Percentiles rank a stretch among this genome's conserved stretches.
Conservation (phyloP, 1,139 yeast species). For the Pichia sp. region DNA sequence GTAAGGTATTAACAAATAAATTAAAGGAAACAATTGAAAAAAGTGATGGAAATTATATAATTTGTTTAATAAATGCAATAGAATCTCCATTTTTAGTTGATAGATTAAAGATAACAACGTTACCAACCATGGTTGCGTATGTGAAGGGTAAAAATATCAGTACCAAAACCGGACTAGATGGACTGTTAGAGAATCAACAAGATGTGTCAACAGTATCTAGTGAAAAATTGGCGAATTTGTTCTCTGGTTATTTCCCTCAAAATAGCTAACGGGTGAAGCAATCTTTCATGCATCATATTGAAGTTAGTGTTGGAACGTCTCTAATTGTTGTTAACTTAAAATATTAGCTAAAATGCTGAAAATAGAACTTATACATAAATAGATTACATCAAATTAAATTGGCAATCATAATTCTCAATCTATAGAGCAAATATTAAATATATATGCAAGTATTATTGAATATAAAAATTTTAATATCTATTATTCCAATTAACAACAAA, state of each 20-base stretch:
- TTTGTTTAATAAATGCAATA: slow-evolving; percentile 35
- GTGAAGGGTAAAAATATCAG: slow-evolving; percentile 51
- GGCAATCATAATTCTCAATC: too few species aligned
- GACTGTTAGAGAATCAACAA: slow-evolving; percentile 40
- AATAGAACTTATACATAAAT: too few species aligned
- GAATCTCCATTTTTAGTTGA: slow-evolving; percentile 67
- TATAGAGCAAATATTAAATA: too few species aligned
- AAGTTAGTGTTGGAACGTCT: too few species aligned
- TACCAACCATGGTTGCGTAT: slow-evolving; percentile 69
- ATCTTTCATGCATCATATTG: too few species aligned
- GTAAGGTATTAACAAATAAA: slow-evolving; percentile 51
- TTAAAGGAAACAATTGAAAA: slow-evolving; percentile 22
- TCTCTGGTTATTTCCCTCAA: background rate
- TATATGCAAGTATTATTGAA: too few species aligned
- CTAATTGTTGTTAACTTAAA: too few species aligned
- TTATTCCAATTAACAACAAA: too few species aligned
- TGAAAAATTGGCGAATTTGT: background rate
- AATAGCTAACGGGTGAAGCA: too few species aligned
- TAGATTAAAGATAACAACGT: slow-evolving; percentile 53
- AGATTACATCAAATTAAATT: too few species aligned
- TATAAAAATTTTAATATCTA: too few species aligned
- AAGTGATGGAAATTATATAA: slow-evolving; percentile 2
- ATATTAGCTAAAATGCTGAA: too few species aligned
- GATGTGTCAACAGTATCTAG: background rate
- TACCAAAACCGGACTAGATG: slow-evolving; percentile 63